These are phyloP conservation scores for Gnomoniopsis sp. DNA, from an alignment of 2,329 filamentous ascomycete species.

Conservation along the genomic window DNA sequence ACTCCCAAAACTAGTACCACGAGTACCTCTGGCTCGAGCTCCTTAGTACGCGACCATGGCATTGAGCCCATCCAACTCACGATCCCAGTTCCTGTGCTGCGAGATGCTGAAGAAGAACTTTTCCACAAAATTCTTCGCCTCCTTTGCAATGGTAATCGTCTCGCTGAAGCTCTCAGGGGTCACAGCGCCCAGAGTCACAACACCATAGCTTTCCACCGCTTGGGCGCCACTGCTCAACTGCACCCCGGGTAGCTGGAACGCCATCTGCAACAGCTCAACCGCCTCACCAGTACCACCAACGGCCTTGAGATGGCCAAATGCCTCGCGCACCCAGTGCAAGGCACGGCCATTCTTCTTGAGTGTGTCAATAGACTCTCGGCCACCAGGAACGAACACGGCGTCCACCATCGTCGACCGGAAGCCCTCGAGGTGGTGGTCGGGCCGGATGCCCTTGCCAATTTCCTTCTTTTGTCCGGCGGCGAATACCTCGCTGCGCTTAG, in stretches of 20 bases:
- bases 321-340: slow-evolving; percentile 73
- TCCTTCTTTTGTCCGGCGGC: slow-evolving; percentile 55
- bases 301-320: slow-evolving; percentile 77
- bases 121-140: slow-evolving; percentile 65
- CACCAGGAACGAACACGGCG: slow-evolving; percentile 72
- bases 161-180: slow-evolving; percentile 59
- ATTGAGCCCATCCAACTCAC: slow-evolving; percentile 69
- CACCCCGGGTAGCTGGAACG: slow-evolving; percentile 41
- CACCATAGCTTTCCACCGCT: slow-evolving; percentile 69
- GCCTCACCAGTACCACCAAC: slow-evolving; percentile 74
- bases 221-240: slow-evolving; percentile 40
- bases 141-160: slow-evolving; percentile 61
- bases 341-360: slow-evolving; percentile 69
- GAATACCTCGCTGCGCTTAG: slow-evolving; percentile 63
- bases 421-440: slow-evolving; percentile 77
- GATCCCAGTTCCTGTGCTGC: slow-evolving; percentile 69
- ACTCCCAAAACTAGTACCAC: no score
- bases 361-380: slow-evolving; percentile 57
- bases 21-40: background rate
- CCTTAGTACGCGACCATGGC: slow-evolving; percentile 65
- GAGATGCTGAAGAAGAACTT: slow-evolving; percentile 68
- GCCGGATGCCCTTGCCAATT: slow-evolving; percentile 51
- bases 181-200: slow-evolving; percentile 62
- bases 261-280: slow-evolving; percentile 56
- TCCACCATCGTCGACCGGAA: slow-evolving; percentile 81